Evolutionary conservation across 768 basidiomycete species (phyloP), one percentile per base, ranked within the genome.

Genomic region (Russula sp.): DNA sequence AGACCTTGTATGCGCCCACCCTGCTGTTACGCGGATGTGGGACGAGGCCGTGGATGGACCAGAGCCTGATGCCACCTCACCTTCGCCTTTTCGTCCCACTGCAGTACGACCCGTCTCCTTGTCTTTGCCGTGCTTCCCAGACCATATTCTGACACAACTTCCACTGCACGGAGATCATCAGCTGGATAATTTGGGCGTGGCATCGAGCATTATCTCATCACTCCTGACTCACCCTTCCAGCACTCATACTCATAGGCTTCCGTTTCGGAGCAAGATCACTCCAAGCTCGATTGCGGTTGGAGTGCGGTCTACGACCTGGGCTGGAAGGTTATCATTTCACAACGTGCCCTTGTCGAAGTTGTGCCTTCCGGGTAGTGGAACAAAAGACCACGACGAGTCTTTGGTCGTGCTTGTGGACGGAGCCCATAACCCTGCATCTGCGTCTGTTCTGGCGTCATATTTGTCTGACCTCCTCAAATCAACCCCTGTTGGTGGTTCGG

Each of bases 361-460:
- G 30, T 44, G 38, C 38, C n/a, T 28, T 26, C 20, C 7, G 36
- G 9, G 54, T 11, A 13, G 42, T 20, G 46, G 28, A 13, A 13
- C 55, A 30, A 38, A 60, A 32, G 53, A 56, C 11, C 18, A 11
- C 11, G 40, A 57, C 22, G 57, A 48, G 53, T 52, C 65, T 20
- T 67, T 81, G 9, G 75, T 73, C 24, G 69, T 95, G 14, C 81
- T 98, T 13, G 89, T 88, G 5, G 97, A 99, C 71, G 97, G 97
- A 3, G 96, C 97, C 0, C 97, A 98, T 74, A 99, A 98, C 72
- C 76, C 86, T 8, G 87, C 91, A 7, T 93, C 93, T 0, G 82
- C 93, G 0, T 67, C 74, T 32, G 83, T 83, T 0, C 83, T 98
- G 13, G 81, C 85, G 9, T 72, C 78, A 2, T 98, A 92, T 72